phyloP scores from a whole-genome alignment of 2,329 filamentous ascomycete genomes.

The Beauveria pseudobassiana region DNA sequence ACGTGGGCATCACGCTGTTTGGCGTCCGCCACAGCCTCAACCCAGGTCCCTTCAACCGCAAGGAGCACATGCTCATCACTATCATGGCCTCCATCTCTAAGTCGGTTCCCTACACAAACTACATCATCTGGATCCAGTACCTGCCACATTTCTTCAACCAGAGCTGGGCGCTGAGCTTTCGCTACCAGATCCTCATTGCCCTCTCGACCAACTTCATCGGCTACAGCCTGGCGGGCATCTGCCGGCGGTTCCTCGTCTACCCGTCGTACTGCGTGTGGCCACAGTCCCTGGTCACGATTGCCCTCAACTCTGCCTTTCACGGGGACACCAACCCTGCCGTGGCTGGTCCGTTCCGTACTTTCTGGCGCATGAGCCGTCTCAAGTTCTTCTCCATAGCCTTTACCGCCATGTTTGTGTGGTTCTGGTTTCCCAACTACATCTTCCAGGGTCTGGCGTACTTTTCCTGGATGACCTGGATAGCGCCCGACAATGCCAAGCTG shows the following conservation, averaged over 20 bases:
- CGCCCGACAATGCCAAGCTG: slow-evolving; percentile 33
- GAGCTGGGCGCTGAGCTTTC: slow-evolving; percentile 30
- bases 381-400: slow-evolving; percentile 38
- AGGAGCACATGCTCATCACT: slow-evolving; percentile 52
- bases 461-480: slow-evolving; percentile 50
- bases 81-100: slow-evolving; percentile 49
- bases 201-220: slow-evolving; percentile 38
- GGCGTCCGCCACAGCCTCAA: slow-evolving; percentile 39
- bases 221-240: slow-evolving; percentile 45
- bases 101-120: slow-evolving; percentile 38
- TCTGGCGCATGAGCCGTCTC: slow-evolving; percentile 34
- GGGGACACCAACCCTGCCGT: slow-evolving; percentile 15
- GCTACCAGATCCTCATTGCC: slow-evolving; percentile 36
- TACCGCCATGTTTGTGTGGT: slow-evolving; percentile 41
- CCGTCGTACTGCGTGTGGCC: slow-evolving; percentile 47
- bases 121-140: slow-evolving; percentile 39
- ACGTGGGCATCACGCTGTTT: slow-evolving; percentile 35
- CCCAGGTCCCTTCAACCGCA: slow-evolving; percentile 47
- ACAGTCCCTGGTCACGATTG: slow-evolving; percentile 38
- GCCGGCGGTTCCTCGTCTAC: slow-evolving; percentile 43
- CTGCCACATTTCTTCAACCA: slow-evolving; percentile 35
- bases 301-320: slow-evolving; percentile 40
- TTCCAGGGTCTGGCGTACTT: slow-evolving; percentile 41
- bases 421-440: slow-evolving; percentile 45
- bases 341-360: slow-evolving; percentile 22